Evolutionary conservation across 192 early-diverging fungal species (phyloP), one percentile per base, ranked within the genome.

Genomic region (Thoreauomyces humboldtii): DNA sequence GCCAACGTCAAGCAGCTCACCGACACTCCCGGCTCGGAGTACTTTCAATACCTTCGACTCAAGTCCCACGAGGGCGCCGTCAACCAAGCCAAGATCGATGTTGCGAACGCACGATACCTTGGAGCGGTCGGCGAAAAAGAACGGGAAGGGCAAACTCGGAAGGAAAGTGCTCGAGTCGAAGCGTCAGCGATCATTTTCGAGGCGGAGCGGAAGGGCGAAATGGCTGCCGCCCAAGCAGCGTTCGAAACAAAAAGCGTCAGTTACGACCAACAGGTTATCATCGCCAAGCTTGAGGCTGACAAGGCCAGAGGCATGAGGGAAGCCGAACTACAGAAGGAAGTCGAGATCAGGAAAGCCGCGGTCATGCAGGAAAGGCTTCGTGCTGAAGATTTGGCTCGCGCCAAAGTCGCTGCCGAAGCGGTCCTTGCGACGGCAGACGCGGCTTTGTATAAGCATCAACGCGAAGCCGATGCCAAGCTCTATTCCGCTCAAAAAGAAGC

Each of bases 71-170:
- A 83, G 57, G 81, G 75, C 34, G 81, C 81, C 24, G 71, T 78
- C 36, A 83, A 83, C 56, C 81, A 83, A 61, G 81, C 81, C 48
- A 83, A 83, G 46, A 67, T 83, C 36, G 81, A 83, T 70, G 81
- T 83, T 9, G 81, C 81, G 15, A 70, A 79, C 27, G 81, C 81
- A 1, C 53, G 65, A 19, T 68, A 64, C 54, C 34, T 54, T 31
- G 81, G 81, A 48, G 65, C 73, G 61, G 79, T 84, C 22, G 81
- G 81, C 37, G 81, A 73, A 29, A 73, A 79, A 48, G 78, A 84
- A 72, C 59, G 68, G 2, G 60, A 72, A 29, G 81, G 75, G 58
- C 38, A 76, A 52, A 80, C 81, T 19, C 46, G 72, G 3, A 71
- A 81, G 54, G 58, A 79, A 22, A 65, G 44, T 7, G 22, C 53